Base-by-base conservation (phyloP, 1,284 basidiomycete species). In the Ceratorhiza oryzae-sativae region DNA sequence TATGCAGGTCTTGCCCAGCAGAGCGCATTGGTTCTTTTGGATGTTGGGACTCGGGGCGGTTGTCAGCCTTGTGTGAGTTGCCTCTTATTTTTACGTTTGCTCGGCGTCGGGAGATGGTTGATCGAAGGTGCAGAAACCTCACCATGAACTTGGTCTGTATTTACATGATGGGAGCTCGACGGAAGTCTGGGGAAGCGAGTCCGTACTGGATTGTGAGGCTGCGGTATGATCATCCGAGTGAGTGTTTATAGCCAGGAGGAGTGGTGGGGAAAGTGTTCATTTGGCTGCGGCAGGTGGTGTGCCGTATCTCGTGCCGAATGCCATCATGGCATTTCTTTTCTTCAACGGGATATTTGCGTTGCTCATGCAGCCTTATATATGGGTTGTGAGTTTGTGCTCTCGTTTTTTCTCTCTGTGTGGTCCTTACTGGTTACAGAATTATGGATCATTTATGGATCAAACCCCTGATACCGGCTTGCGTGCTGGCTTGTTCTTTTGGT, bases 291-390 rank as follows among this genome's bases (percentile, higher is more conserved):
- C 41, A 67, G 63, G 63, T 55, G 51, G 63, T 12, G 20, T 67
- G 25, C 63, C 63, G 20, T 67, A 67, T 67, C 48, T 67, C 30
- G 63, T 67, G 20, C 63, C 63, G 2, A 67, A 67, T 23, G 63
- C 63, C 23, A 27, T 67, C 34, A 67, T 67, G 63, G 32, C 27
- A 20, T 67, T 67, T 67, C 39, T 67, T 36, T 3, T 67, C 10
- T 67, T 67, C 39, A 67, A 67, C 32, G 63, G 63, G 36, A 67
- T 67, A n/a, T 67, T 67, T 34, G 63, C 63, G 25, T 27, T 67
- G 9, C 41, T 67, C 20, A 67, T 67, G 63, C 63, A 67, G 23
- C 63, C 63, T 53, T 67, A 55, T 45, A 55, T 67, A 20, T 67
- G 63, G 63, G 20, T 67, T 39, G 63, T 67, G 23, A 67, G 63